Base-by-base conservation (phyloP, 2,329 filamentous ascomycete species). In the Aspergillus sclerotialis region DNA sequence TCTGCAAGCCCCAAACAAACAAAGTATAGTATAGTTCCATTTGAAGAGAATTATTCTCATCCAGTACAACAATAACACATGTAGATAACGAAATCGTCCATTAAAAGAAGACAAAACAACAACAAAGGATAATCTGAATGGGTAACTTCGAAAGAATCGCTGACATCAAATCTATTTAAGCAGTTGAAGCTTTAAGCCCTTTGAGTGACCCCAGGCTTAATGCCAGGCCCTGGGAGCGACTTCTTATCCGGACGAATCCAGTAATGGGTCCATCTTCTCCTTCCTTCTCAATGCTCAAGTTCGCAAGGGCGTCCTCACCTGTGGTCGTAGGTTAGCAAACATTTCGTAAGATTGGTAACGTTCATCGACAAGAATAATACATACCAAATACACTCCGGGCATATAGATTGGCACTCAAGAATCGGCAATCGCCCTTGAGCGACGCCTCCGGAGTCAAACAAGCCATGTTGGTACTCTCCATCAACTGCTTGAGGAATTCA, bases 381-480 rank as follows among this genome's bases (percentile, higher is more conserved):
- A 71, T 82, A 98, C 92, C 92, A 62, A 98, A 98, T 32, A 98
- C 90, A 60, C 89, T 96, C 52, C 87, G 80, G 42, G 92, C 92
- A 57, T 98, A 98, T 25, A 98, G 68, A 56, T 98, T 98, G 13
- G 92, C 92, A 57, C 89, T 95, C 61, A 98, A 65, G 73, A 98
- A 98, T 58, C 95, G 89, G 60, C 92, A 98, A 55, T 98, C 92
- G 33, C 92, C 92, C 72, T 94, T 90, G 61, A 98, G 76, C 40
- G 88, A 94, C 15, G 90, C 92, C 57, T 96, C 92, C 3, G 92
- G 92, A 5, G 92, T 98, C 53, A 98, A 68, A 63, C 92, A 98
- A 61, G 82, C 92, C 92, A 98, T 98, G 65, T 98, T 96, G 35
- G 92, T 98, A 61, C 84, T 90, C 42, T 88, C 87, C 92, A 96